These are phyloP conservation scores for Helicostylum pulchrum DNA, from an alignment of 192 early-diverging fungal species.

Conservation along the genomic window DNA sequence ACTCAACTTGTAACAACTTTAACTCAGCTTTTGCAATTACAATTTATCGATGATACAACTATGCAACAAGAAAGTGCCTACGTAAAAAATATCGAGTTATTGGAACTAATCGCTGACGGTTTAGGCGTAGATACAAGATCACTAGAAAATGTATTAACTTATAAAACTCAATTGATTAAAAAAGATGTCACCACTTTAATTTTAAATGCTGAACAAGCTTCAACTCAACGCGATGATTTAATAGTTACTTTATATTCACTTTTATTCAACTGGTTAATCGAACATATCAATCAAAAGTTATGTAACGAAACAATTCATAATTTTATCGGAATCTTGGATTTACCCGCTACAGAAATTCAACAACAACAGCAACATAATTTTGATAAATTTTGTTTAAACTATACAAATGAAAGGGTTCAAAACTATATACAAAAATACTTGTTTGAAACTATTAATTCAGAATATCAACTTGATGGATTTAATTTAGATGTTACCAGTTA, in stretches of 20 bases:
- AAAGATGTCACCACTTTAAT: conserved; percentile 81
- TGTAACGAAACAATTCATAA: conserved; percentile 64
- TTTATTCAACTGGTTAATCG: conserved; percentile 79
- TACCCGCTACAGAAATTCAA: conserved; percentile 50
- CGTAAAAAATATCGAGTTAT: conserved; percentile 72
- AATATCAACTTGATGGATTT: conserved; percentile 62
- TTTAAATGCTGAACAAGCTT: conserved; percentile 69
- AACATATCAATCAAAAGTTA: conserved; percentile 79
- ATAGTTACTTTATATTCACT: conserved; percentile 75
- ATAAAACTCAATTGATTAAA: conserved; percentile 78
- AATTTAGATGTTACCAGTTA: conserved; percentile 35
- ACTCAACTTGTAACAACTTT: conserved; percentile 83
- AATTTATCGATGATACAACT: conserved; percentile 66
- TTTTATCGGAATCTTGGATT: conserved; percentile 82
- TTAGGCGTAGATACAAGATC: conserved; percentile 71
- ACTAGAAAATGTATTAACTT: conserved; percentile 76
- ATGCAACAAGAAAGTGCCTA: conserved; percentile 69
- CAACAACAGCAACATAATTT: conserved; percentile 43
- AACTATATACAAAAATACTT: conserved; percentile 67
- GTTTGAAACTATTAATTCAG: conserved; percentile 63
- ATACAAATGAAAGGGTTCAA: conserved; percentile 83
- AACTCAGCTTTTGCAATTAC: conserved; percentile 82
- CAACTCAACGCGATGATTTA: conserved; percentile 66
- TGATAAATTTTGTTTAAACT: conserved; percentile 56
- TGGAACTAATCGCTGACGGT: conserved; percentile 74